Base-by-base conservation (phyloP, 228 moss, liverwort and hornwort genomes). In the Sphagnum fallax region DNA sequence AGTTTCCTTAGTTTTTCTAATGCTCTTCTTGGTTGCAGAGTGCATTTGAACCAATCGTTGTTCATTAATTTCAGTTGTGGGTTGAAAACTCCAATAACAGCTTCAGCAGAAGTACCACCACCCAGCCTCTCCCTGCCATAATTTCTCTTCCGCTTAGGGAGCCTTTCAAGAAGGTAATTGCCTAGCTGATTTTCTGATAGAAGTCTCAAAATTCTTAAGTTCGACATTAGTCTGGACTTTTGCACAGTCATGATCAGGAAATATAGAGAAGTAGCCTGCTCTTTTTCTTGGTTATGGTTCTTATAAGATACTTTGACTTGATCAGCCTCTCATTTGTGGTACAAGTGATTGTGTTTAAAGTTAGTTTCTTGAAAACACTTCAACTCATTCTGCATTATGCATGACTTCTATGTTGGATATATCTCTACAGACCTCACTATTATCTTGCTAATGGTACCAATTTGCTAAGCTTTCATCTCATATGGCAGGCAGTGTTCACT, bases 111-210 rank as follows among this genome's bases (percentile, higher is more conserved):
- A 79, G 81, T 68, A 91, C 89, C 50, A 89, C 84, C 10, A 84
- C 86, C 74, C 83, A 87, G 66, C 94, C 94, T 50, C 89, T 94
- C 66, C 94, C 91, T 66, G 83, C 89, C 12, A 68, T 94, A 51
- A 77, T 94, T 73, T 83, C 80, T 18, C 81, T 94, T 64, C 86
- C 91, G 53, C 71, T 79, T 66, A 87, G 89, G 70, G 78, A 79
- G 67, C 89, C 94, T 7, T 70, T 91, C 52, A 84, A 75, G 48
- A 94, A 75, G 79, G 93, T 89, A 64, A 75, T 73, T 73, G 2
- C n/a, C 10, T 59, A 32, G 32, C 59, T n/a, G 2, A 32, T 32
- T 32, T 32, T 32, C 32, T 32, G 32, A 32, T 32, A 32, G 32
- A 32, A 32, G 32, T 32, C 2, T 32, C 32, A 32, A 32, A 32